Evolutionary conservation across 169 alveolate species (phyloP).

Genomic region (Plasmodium gallinaceum): DNA sequence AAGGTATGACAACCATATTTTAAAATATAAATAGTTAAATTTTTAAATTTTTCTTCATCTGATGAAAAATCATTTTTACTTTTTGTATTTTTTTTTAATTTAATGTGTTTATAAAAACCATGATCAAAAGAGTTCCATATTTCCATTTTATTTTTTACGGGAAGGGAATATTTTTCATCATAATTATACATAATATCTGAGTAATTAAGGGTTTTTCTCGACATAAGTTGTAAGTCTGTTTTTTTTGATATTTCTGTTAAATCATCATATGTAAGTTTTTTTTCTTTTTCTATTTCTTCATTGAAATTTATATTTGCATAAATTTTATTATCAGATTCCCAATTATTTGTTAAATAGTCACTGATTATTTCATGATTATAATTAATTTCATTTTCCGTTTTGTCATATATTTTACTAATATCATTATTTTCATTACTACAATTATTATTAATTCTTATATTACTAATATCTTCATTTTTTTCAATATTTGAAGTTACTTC

Average conservation of each 20-base stretch:
- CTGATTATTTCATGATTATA: background rate
- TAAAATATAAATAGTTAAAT: slow-evolving; percentile 39
- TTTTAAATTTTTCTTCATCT: slow-evolving; percentile 22
- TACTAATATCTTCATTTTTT: background rate
- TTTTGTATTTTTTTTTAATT: slow-evolving; percentile 18
- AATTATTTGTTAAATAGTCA: too few species aligned
- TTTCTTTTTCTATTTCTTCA: background rate
- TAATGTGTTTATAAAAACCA: slow-evolving; percentile 34
- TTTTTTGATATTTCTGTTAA: background rate
- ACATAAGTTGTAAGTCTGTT: background rate
- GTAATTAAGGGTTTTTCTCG: background rate
- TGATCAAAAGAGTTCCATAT: slow-evolving; percentile 51
- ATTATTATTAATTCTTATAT: background rate
- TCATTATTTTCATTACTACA: background rate
- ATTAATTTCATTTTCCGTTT: background rate
- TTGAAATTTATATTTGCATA: background rate
- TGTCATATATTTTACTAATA: background rate
- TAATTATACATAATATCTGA: background rate
- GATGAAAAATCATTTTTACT: background rate
- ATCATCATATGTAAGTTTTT: background rate
- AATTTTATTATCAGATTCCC: background rate
- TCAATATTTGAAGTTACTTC: background rate
- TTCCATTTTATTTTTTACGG: slow-evolving; percentile 5
- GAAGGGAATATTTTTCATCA: background rate
- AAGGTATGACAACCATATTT: slow-evolving; percentile 55